These are phyloP conservation scores for Chrysosporium queenslandicum DNA, from an alignment of 2,329 filamentous ascomycete genomes.

Conservation along the genomic window DNA sequence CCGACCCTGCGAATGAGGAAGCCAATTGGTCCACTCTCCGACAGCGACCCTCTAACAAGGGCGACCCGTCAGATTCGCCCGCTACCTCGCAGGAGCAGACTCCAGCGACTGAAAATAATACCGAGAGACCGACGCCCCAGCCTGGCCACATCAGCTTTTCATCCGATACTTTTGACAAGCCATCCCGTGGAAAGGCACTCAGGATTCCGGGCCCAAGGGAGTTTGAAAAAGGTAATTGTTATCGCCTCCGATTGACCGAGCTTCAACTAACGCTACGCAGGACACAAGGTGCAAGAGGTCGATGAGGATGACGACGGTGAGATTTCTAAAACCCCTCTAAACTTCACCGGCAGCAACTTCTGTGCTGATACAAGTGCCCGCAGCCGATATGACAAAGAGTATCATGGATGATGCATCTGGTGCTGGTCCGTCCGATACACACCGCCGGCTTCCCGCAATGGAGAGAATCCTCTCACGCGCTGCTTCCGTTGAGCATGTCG, in stretches of 20 bases:
- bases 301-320: constrained; percentile 16
- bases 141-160: constrained; percentile 17
- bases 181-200: constrained; percentile 14
- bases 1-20: constrained; percentile 6
- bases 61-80: not conserved
- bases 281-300: constrained; percentile 22
- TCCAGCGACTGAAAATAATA: not conserved
- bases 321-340: not conserved
- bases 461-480: constrained; percentile 22
- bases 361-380: not conserved
- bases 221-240: constrained; percentile 18
- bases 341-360: not conserved
- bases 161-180: constrained; percentile 15
- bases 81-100: constrained; percentile 1
- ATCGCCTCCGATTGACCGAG: too few relatives aligned
- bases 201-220: constrained; percentile 18
- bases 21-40: constrained; percentile 1
- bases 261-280: too few relatives aligned
- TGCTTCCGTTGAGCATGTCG: constrained; percentile 31
- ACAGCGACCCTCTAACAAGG: not conserved
- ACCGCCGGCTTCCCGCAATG: constrained; percentile 8
- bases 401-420: constrained; percentile 5
- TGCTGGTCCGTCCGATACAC: constrained; percentile 1
- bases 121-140: not conserved
- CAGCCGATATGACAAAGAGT: constrained; percentile 14